Evolutionary conservation across 2,329 filamentous ascomycete genomes (phyloP), one percentile per base, ranked within the genome.

Genomic region (Venturia asperata): DNA sequence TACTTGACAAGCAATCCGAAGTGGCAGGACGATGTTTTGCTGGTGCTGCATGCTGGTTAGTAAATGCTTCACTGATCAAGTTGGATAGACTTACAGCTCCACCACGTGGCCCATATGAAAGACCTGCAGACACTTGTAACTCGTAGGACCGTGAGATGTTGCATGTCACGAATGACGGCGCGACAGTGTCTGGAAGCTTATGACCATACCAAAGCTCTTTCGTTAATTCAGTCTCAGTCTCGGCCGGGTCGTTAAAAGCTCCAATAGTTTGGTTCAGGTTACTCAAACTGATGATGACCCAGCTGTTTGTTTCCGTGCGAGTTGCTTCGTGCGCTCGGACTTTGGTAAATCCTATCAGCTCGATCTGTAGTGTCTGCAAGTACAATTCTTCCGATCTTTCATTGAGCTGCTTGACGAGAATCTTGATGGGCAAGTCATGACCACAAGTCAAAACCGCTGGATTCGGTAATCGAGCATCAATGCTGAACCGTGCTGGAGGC

Each of bases 381-480:
- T 87, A 91, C 0, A 96, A 81, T 34, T 85, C 83, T 65, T 91
- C 90, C 0, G 81, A 79, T 61, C 85, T 86, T 21, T 87, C 81
- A 64, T 83, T 87, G 37, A 92, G 78, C 73, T 91, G 96, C 71
- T 88, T 91, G 47, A 92, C 82, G 17, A 97, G 79, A 10, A 99
- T 78, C 0, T 91, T 85, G 3, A 97, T 80, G 0, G 93, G 93
- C 9, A 97, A 71, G 5, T 91, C 87, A 69, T 92, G 84, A 74
- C 96, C 95, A 78, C 92, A 96, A 0, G 92, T 97, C 62, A 97
- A 78, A 56, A 97, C 89, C 3, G 91, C 83, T 4, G 94, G 94
- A 72, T 92, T 90, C 0, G 94, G 94, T 41, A 99, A 78, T 42
- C 93, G 85, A 4, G 90, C 91, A 71, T 97, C 92, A 55, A 97